These are phyloP conservation scores for Lagenidium giganteum DNA, from an alignment of 352 stramenopile genomes.

Conservation along the genomic window DNA sequence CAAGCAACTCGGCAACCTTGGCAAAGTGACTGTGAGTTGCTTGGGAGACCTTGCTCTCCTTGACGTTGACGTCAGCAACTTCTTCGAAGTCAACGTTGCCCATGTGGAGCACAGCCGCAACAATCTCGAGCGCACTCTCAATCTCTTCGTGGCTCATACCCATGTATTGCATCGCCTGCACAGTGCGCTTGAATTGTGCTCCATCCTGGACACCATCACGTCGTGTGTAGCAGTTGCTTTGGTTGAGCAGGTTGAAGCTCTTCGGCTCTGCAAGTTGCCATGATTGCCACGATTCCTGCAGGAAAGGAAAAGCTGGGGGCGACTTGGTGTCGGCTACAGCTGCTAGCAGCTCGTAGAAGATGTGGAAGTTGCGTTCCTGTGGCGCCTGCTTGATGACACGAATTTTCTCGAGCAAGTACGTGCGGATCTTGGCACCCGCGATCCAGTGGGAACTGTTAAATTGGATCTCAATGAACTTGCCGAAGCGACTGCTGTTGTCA, in stretches of 20 bases:
- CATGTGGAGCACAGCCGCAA: constrained; percentile 80
- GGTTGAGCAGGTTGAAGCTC: constrained; percentile 51
- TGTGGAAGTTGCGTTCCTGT: constrained; percentile 74
- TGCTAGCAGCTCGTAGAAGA: constrained; percentile 71
- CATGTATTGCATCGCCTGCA: constrained; percentile 59
- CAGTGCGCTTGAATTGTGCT: constrained; percentile 45
- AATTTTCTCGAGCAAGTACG: constrained; percentile 93
- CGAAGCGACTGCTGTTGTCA: constrained; percentile 81
- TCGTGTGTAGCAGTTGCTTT: constrained; percentile 51
- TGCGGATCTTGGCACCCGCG: constrained; percentile 71
- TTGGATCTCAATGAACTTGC: constrained; percentile 84
- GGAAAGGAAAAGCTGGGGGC: background rate
- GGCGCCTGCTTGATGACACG: constrained; percentile 68
- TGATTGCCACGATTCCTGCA: constrained; percentile 14
- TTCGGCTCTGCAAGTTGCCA: constrained; percentile 29
- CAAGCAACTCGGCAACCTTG: constrained; percentile 39
- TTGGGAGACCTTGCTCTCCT: too few relatives aligned
- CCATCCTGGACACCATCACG: constrained; percentile 49
- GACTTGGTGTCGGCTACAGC: constrained; percentile 7
- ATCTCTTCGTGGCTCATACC: constrained; percentile 51
- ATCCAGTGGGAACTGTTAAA: constrained; percentile 30
- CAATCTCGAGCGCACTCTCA: constrained; percentile 48
- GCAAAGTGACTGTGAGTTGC: constrained; percentile 45
- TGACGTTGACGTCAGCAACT: background rate
- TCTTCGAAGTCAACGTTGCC: constrained; percentile 68